A percentile compares a stretch with the other conserved stretches of the same genome.
phyloP scores from a whole-genome alignment of 2,329 filamentous ascomycete species.

The Trichoderma semiorbis region DNA sequence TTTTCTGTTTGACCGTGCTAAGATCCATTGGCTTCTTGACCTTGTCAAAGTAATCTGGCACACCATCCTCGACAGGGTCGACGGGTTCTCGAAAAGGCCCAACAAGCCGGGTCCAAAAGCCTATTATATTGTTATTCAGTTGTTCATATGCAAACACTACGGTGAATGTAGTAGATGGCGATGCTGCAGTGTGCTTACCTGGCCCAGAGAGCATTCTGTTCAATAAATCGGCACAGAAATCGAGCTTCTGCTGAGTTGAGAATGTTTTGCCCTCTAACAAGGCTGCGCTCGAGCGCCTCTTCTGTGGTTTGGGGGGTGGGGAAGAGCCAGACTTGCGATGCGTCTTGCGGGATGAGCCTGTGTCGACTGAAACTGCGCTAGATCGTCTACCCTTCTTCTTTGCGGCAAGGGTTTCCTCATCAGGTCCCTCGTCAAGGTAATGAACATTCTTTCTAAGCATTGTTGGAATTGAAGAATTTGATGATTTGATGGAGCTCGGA shows the following conservation, averaged over 20 bases:
- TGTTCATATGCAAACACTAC: background rate
- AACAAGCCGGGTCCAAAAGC: slow-evolving; percentile 64
- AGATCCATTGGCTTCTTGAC: slow-evolving; percentile 62
- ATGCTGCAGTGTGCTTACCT: slow-evolving; percentile 36
- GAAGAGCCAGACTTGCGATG: slow-evolving; percentile 28
- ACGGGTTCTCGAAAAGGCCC: slow-evolving; percentile 60
- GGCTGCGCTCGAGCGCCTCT: slow-evolving; percentile 34
- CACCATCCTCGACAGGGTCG: slow-evolving; percentile 52
- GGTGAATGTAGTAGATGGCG: background rate
- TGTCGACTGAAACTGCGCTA: slow-evolving; percentile 19
- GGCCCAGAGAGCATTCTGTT: slow-evolving; percentile 60
- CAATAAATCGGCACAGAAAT: slow-evolving; percentile 57
- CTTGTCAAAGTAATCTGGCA: slow-evolving; percentile 60
- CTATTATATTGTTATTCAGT: slow-evolving; percentile 31
- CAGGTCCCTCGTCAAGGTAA: slow-evolving; percentile 44
- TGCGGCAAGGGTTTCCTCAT: slow-evolving; percentile 35
- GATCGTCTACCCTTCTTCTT: slow-evolving; percentile 46
- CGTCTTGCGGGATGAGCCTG: background rate
- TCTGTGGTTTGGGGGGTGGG: slow-evolving; percentile 35
- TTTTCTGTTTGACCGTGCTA: slow-evolving; percentile 56
- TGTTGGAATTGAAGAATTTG: background rate
- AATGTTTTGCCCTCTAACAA: slow-evolving; percentile 33
- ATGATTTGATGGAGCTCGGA: background rate
- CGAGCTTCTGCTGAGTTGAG: slow-evolving; percentile 45
- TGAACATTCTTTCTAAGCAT: slow-evolving; percentile 45